These are phyloP conservation scores for Senna tora DNA, from an alignment of 306 rosid species.

Conservation along the genomic window DNA sequence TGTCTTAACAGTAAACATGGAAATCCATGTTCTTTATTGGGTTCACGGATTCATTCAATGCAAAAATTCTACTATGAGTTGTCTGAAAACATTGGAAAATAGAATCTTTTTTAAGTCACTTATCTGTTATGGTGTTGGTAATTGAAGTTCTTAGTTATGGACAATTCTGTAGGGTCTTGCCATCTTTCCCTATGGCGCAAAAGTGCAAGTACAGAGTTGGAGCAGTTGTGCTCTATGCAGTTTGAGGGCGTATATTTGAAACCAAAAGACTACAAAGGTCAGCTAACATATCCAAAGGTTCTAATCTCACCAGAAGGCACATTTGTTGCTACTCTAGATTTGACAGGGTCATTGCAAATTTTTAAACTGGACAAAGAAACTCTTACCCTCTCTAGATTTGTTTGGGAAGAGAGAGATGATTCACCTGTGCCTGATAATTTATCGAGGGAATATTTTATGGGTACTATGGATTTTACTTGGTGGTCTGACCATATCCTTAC, in stretches of 20 bases:
- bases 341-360: conserved; percentile 67
- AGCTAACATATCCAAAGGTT: conserved; percentile 73
- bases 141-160: conserved; percentile 28
- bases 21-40: conserved; percentile 23
- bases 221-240: conserved; percentile 68
- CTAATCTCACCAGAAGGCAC: conserved; percentile 81
- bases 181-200: conserved; percentile 76
- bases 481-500: conserved; percentile 84
- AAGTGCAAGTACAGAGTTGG: conserved; percentile 56
- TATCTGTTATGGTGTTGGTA: conserved; percentile 23
- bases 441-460: conserved; percentile 35
- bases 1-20: conserved; percentile 13
- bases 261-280: conserved; percentile 66
- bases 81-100: conserved; percentile 31
- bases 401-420: conserved; percentile 45
- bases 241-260: conserved; percentile 70
- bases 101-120: conserved; percentile 13
- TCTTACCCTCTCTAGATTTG: conserved; percentile 60
- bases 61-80: conserved; percentile 24
- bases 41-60: neutral
- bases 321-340: conserved; percentile 77
- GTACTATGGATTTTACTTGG: conserved; percentile 86
- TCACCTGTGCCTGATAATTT: conserved; percentile 43
- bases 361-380: conserved; percentile 70
- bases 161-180: conserved; percentile 64